A percentile compares a stretch with the other conserved stretches of the same genome.
Conservation (phyloP, 768 basidiomycete species). For the Naganishia onofrii region DNA sequence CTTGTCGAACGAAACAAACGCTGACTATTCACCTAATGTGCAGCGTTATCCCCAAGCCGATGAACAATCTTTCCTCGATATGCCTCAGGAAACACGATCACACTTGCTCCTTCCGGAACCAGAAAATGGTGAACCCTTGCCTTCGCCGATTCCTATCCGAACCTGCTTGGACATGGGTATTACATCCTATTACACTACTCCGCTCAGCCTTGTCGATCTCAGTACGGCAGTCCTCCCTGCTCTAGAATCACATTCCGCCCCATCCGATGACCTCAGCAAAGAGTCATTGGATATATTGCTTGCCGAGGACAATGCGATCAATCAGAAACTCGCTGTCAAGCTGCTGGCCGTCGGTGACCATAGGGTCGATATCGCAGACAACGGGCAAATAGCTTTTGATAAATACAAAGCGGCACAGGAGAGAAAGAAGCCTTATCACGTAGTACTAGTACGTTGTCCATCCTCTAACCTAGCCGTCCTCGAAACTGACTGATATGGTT, state of each 20-base stretch:
- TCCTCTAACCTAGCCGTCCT: neutral
- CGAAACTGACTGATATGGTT: neutral
- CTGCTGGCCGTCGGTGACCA: conserved; percentile 95
- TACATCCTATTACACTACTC: conserved; percentile 88
- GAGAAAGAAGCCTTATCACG: conserved; percentile 75
- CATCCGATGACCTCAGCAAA: conserved; percentile 79
- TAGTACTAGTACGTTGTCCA: conserved; percentile 70
- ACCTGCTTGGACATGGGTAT: conserved; percentile 97
- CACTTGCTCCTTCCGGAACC: conserved; percentile 45
- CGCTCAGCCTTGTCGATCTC: conserved; percentile 81
- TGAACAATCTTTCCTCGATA: conserved; percentile 50
- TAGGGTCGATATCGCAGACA: conserved; percentile 93
- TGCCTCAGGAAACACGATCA: conserved; percentile 43
- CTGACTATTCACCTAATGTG: conserved; percentile 38
- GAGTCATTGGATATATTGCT: conserved; percentile 86
- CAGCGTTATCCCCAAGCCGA: conserved; percentile 59
- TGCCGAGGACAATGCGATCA: conserved; percentile 87
- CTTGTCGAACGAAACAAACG: conserved; percentile 31
- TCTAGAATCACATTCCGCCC: conserved; percentile 88
- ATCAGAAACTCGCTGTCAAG: conserved; percentile 81
- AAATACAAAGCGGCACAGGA: conserved; percentile 55
- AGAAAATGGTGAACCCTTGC: conserved; percentile 40
- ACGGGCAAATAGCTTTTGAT: conserved; percentile 89
- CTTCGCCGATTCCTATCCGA: conserved; percentile 65
- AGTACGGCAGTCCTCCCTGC: conserved; percentile 89